These are phyloP conservation scores for Alnus rubra DNA, from an alignment of 306 rosid species.

Conservation along the genomic window DNA sequence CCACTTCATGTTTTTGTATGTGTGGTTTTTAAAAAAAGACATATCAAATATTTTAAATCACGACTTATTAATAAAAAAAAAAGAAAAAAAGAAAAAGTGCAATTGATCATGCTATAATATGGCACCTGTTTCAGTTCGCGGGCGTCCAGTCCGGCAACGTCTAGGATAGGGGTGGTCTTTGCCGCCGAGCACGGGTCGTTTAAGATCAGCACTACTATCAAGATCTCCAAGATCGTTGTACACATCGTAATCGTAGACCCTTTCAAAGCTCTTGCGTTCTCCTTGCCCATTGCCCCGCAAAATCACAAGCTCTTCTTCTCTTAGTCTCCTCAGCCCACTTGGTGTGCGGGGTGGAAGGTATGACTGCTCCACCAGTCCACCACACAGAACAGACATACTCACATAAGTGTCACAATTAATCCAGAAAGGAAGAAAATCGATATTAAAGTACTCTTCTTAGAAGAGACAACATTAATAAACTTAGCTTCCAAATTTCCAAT, in stretches of 20 bases:
- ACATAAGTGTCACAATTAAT: not conserved
- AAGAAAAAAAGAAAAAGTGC: too few species aligned
- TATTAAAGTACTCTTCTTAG: not conserved
- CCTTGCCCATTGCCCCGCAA: conserved; percentile 49
- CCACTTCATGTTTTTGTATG: too few species aligned
- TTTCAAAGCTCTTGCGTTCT: conserved; percentile 36
- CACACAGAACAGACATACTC: not conserved
- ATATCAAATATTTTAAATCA: too few species aligned
- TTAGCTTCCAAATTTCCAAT: too few species aligned
- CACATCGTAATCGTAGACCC: conserved; percentile 55
- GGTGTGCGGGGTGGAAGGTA: conserved; percentile 52
- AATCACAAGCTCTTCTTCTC: conserved; percentile 42
- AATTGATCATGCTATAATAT: too few species aligned
- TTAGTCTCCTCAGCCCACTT: conserved; percentile 35
- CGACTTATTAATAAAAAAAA: too few species aligned
- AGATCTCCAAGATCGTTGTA: conserved; percentile 54
- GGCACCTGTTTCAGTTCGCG: conserved; percentile 14
- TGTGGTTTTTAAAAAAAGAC: too few species aligned
- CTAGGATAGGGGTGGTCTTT: conserved; percentile 34
- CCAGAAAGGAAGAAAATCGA: not conserved
- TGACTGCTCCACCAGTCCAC: not conserved
- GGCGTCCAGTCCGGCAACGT: conserved; percentile 44
- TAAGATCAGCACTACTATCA: conserved; percentile 20
- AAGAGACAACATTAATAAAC: too few species aligned
- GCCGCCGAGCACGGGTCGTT: conserved; percentile 41